Base-by-base conservation (phyloP, 305 asterid genomes). In the Rubia balearica region DNA sequence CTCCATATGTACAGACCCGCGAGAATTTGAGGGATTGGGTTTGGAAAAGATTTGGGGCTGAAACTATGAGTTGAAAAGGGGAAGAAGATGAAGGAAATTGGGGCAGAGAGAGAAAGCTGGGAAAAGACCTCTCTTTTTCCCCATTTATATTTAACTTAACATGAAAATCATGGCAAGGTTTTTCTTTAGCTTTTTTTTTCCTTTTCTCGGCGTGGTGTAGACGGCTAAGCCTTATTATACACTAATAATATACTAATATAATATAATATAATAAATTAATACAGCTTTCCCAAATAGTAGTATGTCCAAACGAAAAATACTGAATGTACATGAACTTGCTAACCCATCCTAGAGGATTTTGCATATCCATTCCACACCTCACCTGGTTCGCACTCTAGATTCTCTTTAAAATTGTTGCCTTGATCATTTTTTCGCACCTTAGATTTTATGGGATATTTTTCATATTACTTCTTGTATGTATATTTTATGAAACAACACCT, bases 31-130 rank as follows among this genome's bases (percentile, higher is more conserved):
- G 30, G 51, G 55, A 55, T 69, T 75, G 71, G 78, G 74, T 66
- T 59, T 59, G 41, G 56, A 55, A n/a, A 16, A 33, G 55, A 38
- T 57, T 74, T 69, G 64, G 78, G 78, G 78, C 70, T 62, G 27
- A 62, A 69, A 75, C 55, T 69, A 30, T 60, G 62, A 69, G 74
- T 55, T 69, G 65, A 64, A 45, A 69, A 59, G 67, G 51, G 17
- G 67, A 42, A 75, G 74, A 55, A 63, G 59, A 61, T 8, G 59
- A 57, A 46, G 6, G 60, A 27, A 73, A 41, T 8, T 22, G 48
- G 63, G 38, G 40, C 6, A 65, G n/a, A 38, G 33, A 40, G 65
- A 56, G 67, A 68, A 7, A 48, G 66, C 45, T 13, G 56, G n/a
- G n/a, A 43, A 43, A 67, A 33, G 59, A 74, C 77, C 62, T 67